Conservation (phyloP, 192 early-diverging fungal genomes). For the Backusella liffmaniae region DNA sequence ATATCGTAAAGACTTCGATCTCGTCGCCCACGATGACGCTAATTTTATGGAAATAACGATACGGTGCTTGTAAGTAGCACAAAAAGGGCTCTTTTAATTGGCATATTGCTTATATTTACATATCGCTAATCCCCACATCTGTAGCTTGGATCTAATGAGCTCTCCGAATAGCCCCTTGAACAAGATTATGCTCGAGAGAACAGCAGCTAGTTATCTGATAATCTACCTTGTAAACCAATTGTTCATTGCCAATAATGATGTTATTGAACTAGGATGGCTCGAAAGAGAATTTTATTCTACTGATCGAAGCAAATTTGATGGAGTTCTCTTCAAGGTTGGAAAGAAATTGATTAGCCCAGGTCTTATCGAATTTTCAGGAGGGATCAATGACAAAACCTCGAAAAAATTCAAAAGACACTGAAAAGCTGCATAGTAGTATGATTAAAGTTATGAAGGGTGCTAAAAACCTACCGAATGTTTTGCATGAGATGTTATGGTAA, state of each 20-base stretch:
- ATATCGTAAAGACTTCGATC: background rate
- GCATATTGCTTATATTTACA: background rate
- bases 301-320: background rate
- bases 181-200: background rate
- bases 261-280: slow-evolving; percentile 4
- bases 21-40: background rate
- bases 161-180: background rate
- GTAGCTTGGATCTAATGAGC: background rate
- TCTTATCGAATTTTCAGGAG: too few species aligned
- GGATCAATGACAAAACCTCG: too few species aligned
- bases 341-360: too few species aligned
- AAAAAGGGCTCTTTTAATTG: background rate
- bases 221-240: slow-evolving; percentile 7
- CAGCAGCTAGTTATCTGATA: background rate
- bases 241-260: background rate
- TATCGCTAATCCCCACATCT: background rate
- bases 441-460: too few species aligned
- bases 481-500: too few species aligned
- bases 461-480: too few species aligned
- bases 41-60: background rate
- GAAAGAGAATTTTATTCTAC: background rate
- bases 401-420: too few species aligned
- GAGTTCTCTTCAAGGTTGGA: background rate
- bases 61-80: slow-evolving; percentile 1
- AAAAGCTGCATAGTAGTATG: too few species aligned